Conservation (phyloP, 1,284 basidiomycete species). For the Rhodotorula sp. region DNA sequence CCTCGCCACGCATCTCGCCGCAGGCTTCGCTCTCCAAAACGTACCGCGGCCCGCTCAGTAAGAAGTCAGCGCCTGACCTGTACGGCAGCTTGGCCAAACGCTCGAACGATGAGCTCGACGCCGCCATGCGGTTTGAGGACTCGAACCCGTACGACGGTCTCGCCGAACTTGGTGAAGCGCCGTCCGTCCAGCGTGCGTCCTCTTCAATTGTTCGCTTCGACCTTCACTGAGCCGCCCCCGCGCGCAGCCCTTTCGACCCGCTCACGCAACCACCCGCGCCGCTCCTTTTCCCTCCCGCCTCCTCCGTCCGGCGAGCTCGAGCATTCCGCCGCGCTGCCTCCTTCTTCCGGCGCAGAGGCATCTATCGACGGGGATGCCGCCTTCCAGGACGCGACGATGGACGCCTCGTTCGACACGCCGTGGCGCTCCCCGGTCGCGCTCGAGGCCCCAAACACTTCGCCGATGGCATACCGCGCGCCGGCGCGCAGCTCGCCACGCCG, state of each 20-base stretch:
- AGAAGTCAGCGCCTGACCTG: slow-evolving; percentile 24
- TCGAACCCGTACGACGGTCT: neutral
- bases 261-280: neutral
- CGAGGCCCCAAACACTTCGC: slow-evolving; percentile 21
- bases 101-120: neutral
- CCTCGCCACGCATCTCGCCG: neutral
- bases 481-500: slow-evolving; percentile 8
- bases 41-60: slow-evolving; percentile 1
- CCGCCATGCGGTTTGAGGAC: neutral
- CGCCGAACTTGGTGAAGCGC: neutral
- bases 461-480: slow-evolving; percentile 16
- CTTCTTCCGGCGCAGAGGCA: too few species aligned
- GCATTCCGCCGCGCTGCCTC: too few species aligned
- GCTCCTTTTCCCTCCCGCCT: slow-evolving; percentile 24
- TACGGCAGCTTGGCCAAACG: neutral
- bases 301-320: neutral
- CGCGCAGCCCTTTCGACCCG: neutral
- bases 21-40: neutral
- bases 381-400: neutral
- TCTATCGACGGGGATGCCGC: neutral
- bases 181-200: neutral
- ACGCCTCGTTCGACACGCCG: slow-evolving; percentile 4
- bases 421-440: slow-evolving; percentile 2
- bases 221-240: neutral
- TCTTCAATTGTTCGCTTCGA: fast-evolving